Evolutionary conservation across 208 protist genomes (phyloP).

Genomic region (Herpetomonas tarakana): DNA sequence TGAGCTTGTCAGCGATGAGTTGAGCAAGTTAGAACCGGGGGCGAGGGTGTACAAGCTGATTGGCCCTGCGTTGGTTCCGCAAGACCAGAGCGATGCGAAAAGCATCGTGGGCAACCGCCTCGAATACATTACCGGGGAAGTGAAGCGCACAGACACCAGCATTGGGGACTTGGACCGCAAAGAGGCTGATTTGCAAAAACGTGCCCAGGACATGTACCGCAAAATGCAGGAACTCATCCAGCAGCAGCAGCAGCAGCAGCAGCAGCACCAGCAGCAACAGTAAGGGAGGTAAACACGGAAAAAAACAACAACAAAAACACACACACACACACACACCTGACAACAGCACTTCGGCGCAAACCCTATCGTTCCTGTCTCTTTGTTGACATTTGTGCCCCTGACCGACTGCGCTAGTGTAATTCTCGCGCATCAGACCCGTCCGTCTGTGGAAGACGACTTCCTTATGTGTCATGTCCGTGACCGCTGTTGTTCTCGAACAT

Average conservation of each 20-base stretch:
- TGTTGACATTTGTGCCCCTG: too few species aligned
- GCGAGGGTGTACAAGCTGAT: constrained; percentile 94
- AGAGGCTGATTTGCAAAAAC: constrained; percentile 68
- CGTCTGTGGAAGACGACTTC: too few species aligned
- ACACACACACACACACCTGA: too few species aligned
- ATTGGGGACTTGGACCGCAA: constrained; percentile 82
- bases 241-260: constrained; percentile 63
- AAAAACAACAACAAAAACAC: too few species aligned
- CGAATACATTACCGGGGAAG: constrained; percentile 91
- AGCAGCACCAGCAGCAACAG: constrained; percentile 45
- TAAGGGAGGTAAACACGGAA: constrained; percentile 13
- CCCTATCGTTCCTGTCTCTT: too few species aligned
- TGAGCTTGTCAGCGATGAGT: constrained; percentile 92
- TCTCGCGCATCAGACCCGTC: too few species aligned
- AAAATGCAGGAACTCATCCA: constrained; percentile 82
- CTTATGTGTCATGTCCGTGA: too few species aligned
- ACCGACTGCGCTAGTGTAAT: too few species aligned
- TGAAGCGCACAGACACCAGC: constrained; percentile 77
- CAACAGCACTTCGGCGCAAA: too few species aligned
- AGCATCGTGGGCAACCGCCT: constrained; percentile 89
- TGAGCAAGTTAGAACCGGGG: constrained; percentile 88
- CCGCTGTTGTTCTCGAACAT: too few species aligned
- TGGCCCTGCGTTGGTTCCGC: constrained; percentile 91
- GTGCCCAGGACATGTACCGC: constrained; percentile 71
- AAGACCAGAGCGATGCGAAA: constrained; percentile 91